These are phyloP conservation scores for Scenedesmus sp. DNA, from an alignment of 163 green algal genomes.

Conservation along the genomic window DNA sequence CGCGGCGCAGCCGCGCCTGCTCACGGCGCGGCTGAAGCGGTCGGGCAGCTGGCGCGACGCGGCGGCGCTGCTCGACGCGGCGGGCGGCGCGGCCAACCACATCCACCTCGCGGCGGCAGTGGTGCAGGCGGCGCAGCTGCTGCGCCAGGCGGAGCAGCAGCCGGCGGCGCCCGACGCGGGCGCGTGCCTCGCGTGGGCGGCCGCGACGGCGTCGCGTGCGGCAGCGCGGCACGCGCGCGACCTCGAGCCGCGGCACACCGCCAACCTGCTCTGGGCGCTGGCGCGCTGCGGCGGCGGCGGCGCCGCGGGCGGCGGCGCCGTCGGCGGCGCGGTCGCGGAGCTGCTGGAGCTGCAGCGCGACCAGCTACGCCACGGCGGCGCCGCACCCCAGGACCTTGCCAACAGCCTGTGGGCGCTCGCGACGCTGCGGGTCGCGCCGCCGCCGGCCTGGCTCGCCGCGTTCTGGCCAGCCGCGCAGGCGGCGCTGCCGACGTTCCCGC, in stretches of 20 bases:
- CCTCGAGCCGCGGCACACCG: conserved; percentile 13
- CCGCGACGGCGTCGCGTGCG: neutral
- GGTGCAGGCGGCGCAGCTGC: conserved; percentile 19
- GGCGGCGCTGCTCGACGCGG: conserved; percentile 11
- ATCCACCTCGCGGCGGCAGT: conserved; percentile 44
- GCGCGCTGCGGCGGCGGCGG: neutral
- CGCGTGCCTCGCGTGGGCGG: neutral
- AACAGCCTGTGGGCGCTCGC: conserved; percentile 35
- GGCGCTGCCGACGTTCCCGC: neutral
- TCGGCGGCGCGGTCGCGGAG: neutral
- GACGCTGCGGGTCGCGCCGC: neutral
- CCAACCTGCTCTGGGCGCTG: conserved; percentile 44
- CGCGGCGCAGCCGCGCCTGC: neutral
- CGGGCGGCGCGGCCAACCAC: conserved; percentile 17
- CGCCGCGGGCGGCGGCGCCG: neutral
- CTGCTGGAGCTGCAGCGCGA: neutral
- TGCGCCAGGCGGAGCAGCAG: conserved; percentile 14
- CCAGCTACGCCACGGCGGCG: neutral
- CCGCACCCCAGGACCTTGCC: conserved; percentile 9
- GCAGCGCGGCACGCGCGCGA: neutral
- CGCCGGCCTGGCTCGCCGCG: neutral
- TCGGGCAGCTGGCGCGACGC: conserved; percentile 6
- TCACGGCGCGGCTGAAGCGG: conserved; percentile 13
- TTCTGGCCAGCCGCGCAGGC: neutral
- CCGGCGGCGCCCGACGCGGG: neutral